Evolutionary conservation across 2,329 filamentous ascomycete genomes (phyloP), one percentile per base, ranked within the genome.

Genomic region (Rutstroemia sp.): DNA sequence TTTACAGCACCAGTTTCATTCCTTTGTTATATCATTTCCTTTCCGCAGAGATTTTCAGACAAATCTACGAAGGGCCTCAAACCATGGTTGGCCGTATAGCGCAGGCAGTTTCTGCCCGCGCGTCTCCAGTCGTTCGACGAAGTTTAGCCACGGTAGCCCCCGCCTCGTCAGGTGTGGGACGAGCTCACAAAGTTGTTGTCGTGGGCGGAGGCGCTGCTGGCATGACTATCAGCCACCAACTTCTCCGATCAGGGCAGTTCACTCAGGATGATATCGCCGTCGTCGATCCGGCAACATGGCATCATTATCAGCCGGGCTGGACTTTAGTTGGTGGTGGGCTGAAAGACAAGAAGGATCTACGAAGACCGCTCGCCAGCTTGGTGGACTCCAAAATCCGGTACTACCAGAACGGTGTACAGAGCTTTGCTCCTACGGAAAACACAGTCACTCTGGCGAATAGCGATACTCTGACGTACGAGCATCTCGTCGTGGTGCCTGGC

Each of bases 241-340:
- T 89, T 3, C 76, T 87, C 3, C 76, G 76, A 2, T 73, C 75
- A 0, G 82, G 81, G 45, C 75, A 75, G 25, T 86, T 86, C 64
- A 61, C 69, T 0, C 71, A 75, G 45, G 73, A 82, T 34, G 84
- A 87, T 58, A 84, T 87, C 58, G 83, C 84, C 27, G 64, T 87
- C 25, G 71, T 87, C 45, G 84, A 87, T 60, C 84, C 84, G 0
- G 76, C 83, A 0, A 67, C 71, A 61, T 83, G 76, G 75, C 83
- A 87, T 65, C 76, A 87, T 71, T 87, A 86, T 67, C 84, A 87
- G 68, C 82, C 84, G 1, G 84, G 84, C 54, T 87, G 83, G 83
- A 87, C 84, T 2, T 73, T 87, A 1, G 84, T 87, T 2, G 84
- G 83, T 45, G 83, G 80, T 41, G 84, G 84, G 3, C 73, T 87